Evolutionary conservation across 768 basidiomycete species (phyloP), one percentile per base, ranked within the genome.

Genomic region (Mycena pura): DNA sequence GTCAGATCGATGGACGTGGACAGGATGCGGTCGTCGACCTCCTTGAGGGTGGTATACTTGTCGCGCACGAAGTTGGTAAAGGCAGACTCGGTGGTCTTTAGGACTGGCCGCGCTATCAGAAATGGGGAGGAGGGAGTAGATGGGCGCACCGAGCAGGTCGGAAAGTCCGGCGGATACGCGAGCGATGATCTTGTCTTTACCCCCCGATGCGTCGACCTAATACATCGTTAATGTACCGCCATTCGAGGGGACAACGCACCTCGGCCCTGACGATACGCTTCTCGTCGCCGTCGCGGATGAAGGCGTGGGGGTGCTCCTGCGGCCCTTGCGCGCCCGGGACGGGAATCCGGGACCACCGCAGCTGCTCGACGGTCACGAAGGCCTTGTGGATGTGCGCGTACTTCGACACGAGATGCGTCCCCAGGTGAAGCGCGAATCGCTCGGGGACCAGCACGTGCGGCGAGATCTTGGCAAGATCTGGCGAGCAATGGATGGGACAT

Each of bases 211-310:
- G 66, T 93, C 90, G n/a, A 91, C 74, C 87, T 89, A 66, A 6
- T 15, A n/a, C 19, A 5, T 14, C 32, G n/a, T 24, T 9, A 11
- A 31, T 50, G 6, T 1, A 7, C 15, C 11, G 2, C 9, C 6
- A 13, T 31, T 6, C 19, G 43, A 34, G 36, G 8, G 36, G 3
- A 19, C 28, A 25, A 73, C 76, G 53, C 49, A 89, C 85, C 73
- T 84, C 82, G 14, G 82, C 86, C 19, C 84, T 84, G 6, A 88
- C 82, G 29, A 89, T 71, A 5, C 87, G 82, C 79, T 92, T 96
- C 72, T 99, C 96, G 3, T 95, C 93, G 2, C 96, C 96, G 67
- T 98, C 93, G 22, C 96, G 81, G 57, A 84, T 80, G 75, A 96
- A 99, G 15, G 93, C 85, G 72, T 96, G 93, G 7, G 84, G 73